A percentile compares a stretch with the other conserved stretches of the same genome.
phyloP scores from a whole-genome alignment of 2,329 filamentous ascomycete genomes.

The Scytalidium lignicola region DNA sequence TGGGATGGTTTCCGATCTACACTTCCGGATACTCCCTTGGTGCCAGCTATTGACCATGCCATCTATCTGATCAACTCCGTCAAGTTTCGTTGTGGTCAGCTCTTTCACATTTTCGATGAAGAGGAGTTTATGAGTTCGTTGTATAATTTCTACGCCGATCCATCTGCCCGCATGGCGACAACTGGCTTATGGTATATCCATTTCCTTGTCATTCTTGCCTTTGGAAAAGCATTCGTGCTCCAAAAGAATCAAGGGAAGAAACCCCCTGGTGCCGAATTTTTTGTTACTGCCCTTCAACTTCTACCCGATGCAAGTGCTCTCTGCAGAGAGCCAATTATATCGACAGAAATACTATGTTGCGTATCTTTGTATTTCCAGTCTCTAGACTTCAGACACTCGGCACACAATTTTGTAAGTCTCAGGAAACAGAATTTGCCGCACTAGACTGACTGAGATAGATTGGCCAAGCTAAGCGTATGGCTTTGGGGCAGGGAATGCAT shows the following conservation, averaged over 20 bases:
- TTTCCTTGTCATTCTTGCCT: constrained; percentile 47
- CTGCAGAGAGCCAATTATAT: constrained; percentile 36
- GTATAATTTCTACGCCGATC: constrained; percentile 34
- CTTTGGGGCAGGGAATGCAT: constrained; percentile 45
- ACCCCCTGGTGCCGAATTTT: constrained; percentile 43
- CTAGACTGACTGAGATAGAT: constrained; percentile 28
- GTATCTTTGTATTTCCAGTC: constrained; percentile 48
- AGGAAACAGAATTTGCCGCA: background rate
- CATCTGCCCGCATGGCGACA: constrained; percentile 20
- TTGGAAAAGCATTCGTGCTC: constrained; percentile 48
- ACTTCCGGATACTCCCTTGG: constrained; percentile 32
- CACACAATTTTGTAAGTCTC: constrained; percentile 38
- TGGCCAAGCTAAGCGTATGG: constrained; percentile 46
- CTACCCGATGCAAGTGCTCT: constrained; percentile 37
- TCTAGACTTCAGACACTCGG: constrained; percentile 40
- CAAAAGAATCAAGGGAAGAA: constrained; percentile 29
- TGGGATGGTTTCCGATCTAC: constrained; percentile 39
- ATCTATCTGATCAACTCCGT: constrained; percentile 50
- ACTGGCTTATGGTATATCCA: constrained; percentile 46
- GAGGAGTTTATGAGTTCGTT: constrained; percentile 41
- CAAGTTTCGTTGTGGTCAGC: constrained; percentile 49
- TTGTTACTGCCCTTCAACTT: constrained; percentile 38
- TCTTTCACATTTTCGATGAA: constrained; percentile 51
- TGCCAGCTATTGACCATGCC: constrained; percentile 44
- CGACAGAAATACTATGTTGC: constrained; percentile 46